phyloP scores from a whole-genome alignment of 192 early-diverging fungal genomes.

The Cladochytrium replicatum region DNA sequence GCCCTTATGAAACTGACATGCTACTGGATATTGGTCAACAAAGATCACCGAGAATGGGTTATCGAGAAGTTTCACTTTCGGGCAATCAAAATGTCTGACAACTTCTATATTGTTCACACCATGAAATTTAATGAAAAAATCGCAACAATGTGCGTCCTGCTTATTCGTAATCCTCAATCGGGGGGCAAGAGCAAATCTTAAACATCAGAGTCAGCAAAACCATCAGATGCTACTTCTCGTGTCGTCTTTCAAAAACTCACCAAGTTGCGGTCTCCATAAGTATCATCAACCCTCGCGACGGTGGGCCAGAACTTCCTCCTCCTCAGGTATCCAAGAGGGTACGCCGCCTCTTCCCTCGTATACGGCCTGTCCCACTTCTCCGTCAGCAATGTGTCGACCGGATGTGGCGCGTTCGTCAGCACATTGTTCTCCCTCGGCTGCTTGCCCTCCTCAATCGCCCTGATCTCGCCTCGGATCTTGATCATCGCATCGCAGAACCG shows the following conservation, averaged over 20 bases:
- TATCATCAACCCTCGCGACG: constrained; percentile 80
- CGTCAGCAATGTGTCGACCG: constrained; percentile 64
- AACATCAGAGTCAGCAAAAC: too few relatives aligned
- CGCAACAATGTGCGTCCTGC: too few relatives aligned
- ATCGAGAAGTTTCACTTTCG: too few relatives aligned
- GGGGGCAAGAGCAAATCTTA: constrained; percentile 83
- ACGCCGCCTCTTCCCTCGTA: constrained; percentile 79
- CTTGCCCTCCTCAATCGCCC: constrained; percentile 72
- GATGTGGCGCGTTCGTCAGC: constrained; percentile 81
- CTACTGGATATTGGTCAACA: too few relatives aligned
- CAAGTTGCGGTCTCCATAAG: constrained; percentile 89
- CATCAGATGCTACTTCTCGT: not conserved
- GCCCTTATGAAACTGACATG: too few relatives aligned
- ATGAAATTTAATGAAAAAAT: too few relatives aligned
- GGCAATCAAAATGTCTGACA: too few relatives aligned
- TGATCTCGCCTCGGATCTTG: constrained; percentile 85
- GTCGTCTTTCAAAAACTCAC: constrained; percentile 18
- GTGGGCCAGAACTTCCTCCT: constrained; percentile 97
- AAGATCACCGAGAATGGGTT: too few relatives aligned
- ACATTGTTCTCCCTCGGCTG: constrained; percentile 82
- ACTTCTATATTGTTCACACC: too few relatives aligned
- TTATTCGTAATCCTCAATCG: constrained; percentile 70
- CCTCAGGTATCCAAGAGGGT: constrained; percentile 69
- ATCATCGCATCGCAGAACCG: constrained; percentile 98
- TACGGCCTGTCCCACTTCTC: constrained; percentile 85